Base-by-base conservation (phyloP, 2,329 filamentous ascomycete genomes). In the Bipolaris gigantea region DNA sequence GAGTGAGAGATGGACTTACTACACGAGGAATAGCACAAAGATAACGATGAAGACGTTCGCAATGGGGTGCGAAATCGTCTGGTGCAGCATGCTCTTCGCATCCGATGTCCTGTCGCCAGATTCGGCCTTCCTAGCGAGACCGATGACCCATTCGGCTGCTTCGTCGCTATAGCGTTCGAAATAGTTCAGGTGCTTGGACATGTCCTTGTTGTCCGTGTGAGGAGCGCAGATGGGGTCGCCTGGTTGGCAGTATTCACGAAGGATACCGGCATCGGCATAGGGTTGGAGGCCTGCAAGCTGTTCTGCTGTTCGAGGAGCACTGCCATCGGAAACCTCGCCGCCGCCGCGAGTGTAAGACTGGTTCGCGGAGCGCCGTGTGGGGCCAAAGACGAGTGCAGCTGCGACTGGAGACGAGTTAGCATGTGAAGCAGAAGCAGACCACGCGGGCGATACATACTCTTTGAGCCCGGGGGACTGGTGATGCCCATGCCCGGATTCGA, bases 221-320 rank as follows among this genome's bases (percentile, higher is more conserved):
- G 65, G 63, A 65, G 83, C 87, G 76, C 85, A 88, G 69, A 85
- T 87, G 0, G 84, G 84, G 56, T 87, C 85, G 3, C 80, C 64
- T 4, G 79, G 74, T 61, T 88, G 85, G 67, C 85, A 88, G 76
- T 87, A 88, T 7, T 83, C 83, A 72, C 85, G 76, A 54, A 87
- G 81, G 60, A 81, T 82, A 8, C 66, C 69, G 3, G 81, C 78
- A 23, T 68, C 57, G 21, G 53, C 60, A 36, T 65, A 67, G 15
- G 62, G 62, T 45, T 64, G 53, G 15, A 66, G 52, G n/a, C 61
- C 63, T 10, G 62, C 61, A 32, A 60, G 58, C 48, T 67, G 49
- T 40, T 63, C 53, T 4, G 56, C 53, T 8, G 63, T 59, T 32
- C 65, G 62, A 19, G 65, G 61, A 2, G 63, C 62, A 27, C 57